Conservation (phyloP, 2,329 filamentous ascomycete species). For the Simplicillium sp. region DNA sequence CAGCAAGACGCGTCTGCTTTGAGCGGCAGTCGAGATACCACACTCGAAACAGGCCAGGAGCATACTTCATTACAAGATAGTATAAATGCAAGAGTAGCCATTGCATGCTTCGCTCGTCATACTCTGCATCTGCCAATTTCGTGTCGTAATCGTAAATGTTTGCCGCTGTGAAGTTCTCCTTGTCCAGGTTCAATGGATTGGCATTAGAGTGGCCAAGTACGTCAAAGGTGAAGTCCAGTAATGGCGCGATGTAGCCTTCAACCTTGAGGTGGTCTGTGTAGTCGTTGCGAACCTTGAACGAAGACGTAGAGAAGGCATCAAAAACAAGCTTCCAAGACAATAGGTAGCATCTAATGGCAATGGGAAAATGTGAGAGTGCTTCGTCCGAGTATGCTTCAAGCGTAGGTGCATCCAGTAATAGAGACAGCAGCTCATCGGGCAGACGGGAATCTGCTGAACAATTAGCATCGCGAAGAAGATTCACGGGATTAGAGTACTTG, state of each 20-base stretch:
- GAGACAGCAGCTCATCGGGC: slow-evolving; percentile 74
- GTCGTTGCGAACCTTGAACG: slow-evolving; percentile 72
- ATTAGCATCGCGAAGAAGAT: slow-evolving; percentile 5
- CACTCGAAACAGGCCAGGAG: slow-evolving; percentile 67
- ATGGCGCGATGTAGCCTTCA: slow-evolving; percentile 54
- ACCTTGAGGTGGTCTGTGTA: slow-evolving; percentile 74
- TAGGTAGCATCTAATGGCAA: slow-evolving; percentile 67
- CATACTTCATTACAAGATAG: slow-evolving; percentile 68
- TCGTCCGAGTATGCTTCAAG: slow-evolving; percentile 58
- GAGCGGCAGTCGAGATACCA: slow-evolving; percentile 82
- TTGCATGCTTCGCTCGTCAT: slow-evolving; percentile 64
- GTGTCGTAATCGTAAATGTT: slow-evolving; percentile 48
- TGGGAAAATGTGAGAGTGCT: slow-evolving; percentile 58
- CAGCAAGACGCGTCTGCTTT: slow-evolving; percentile 67
- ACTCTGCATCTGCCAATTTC: slow-evolving; percentile 43
- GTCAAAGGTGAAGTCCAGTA: slow-evolving; percentile 76
- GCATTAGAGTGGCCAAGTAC: slow-evolving; percentile 72
- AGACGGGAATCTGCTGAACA: slow-evolving; percentile 49
- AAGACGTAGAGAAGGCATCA: slow-evolving; percentile 69
- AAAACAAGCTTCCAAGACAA: slow-evolving; percentile 86
- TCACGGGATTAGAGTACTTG: not conserved
- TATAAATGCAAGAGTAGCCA: slow-evolving; percentile 81
- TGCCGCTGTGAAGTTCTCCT: slow-evolving; percentile 48
- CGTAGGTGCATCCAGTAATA: slow-evolving; percentile 70
- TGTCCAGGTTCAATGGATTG: slow-evolving; percentile 64